These are phyloP conservation scores for Kuraishia capsulata DNA, from an alignment of 805 yeast species.

Conservation along the genomic window DNA sequence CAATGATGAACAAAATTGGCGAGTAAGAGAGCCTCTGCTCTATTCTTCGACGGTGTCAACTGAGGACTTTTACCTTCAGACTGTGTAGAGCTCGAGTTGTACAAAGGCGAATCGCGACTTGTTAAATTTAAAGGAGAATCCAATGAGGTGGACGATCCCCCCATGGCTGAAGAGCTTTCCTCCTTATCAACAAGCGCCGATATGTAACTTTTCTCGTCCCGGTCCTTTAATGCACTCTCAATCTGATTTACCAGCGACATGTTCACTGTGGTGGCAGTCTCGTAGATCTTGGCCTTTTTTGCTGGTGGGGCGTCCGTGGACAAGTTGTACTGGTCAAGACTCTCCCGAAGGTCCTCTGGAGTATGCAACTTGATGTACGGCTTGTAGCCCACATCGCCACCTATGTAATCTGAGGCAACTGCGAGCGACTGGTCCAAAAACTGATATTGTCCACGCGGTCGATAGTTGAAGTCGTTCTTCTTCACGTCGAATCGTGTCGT, in stretches of 20 bases:
- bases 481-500: conserved; percentile 3
- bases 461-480: conserved; percentile 1
- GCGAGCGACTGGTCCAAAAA: conserved; percentile 32
- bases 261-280: not conserved
- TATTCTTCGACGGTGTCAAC: not conserved
- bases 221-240: not conserved
- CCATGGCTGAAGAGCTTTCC: not conserved
- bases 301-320: not conserved
- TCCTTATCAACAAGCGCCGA: not conserved
- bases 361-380: conserved; percentile 18
- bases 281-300: too few species aligned
- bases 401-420: conserved; percentile 27
- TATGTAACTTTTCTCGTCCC: not conserved
- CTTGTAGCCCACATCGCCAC: conserved; percentile 23
- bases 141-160: not conserved
- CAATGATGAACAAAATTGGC: conserved; percentile 2
- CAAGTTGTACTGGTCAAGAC: not conserved
- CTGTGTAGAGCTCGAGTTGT: not conserved
- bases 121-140: not conserved
- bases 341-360: conserved; percentile 3
- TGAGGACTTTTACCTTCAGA: not conserved
- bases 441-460: not conserved
- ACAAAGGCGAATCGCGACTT: not conserved
- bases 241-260: not conserved
- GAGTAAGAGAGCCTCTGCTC: not conserved